These are phyloP conservation scores for Mimosa pudica DNA, from an alignment of 306 rosid species.

Conservation along the genomic window DNA sequence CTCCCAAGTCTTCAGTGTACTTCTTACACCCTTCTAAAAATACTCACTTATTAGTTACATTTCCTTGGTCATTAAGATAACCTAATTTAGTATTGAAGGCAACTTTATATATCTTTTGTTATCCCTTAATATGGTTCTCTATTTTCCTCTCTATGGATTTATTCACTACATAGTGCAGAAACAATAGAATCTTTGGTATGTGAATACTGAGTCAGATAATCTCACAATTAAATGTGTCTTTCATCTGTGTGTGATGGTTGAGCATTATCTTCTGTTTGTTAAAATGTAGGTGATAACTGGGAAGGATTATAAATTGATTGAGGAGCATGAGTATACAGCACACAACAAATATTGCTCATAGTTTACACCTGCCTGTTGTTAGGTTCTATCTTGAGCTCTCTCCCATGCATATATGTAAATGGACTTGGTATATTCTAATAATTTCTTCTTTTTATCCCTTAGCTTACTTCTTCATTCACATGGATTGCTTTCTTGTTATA, in stretches of 20 bases:
- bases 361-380: constrained; percentile 68
- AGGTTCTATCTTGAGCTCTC: constrained; percentile 95
- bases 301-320: constrained; percentile 58
- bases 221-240: constrained; percentile 24
- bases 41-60: constrained; percentile 5
- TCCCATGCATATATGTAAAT: constrained; percentile 84
- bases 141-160: constrained; percentile 19
- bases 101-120: constrained; percentile 7
- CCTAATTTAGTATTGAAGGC: constrained; percentile 5
- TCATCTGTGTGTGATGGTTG: constrained; percentile 62
- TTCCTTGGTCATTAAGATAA: constrained; percentile 24
- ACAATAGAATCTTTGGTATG: constrained; percentile 11
- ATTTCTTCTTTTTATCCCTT: constrained; percentile 20
- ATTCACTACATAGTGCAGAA: constrained; percentile 3
- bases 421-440: constrained; percentile 18
- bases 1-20: neutral
- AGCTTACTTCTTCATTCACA: constrained; percentile 3
- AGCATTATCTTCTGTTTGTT: constrained; percentile 94
- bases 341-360: constrained; percentile 87
- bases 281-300: constrained; percentile 77
- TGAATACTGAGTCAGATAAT: constrained; percentile 21
- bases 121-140: constrained; percentile 22
- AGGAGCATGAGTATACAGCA: constrained; percentile 96
- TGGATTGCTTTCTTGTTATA: constrained; percentile 2
- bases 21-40: constrained; percentile 4